Base-by-base conservation (phyloP, 2,329 filamentous ascomycete genomes). In the Hypoxylon sp. region DNA sequence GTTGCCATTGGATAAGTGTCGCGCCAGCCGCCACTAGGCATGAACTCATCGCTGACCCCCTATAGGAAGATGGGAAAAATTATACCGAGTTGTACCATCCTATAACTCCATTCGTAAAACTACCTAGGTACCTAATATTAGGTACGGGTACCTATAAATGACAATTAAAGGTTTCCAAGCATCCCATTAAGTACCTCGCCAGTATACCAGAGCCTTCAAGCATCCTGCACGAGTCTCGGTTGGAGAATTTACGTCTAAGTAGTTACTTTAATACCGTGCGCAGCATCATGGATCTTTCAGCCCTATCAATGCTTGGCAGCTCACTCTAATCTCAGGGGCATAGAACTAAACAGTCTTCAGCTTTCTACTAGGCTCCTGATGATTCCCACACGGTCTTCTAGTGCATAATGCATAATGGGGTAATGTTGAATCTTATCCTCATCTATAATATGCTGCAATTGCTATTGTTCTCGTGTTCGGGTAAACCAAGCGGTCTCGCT, bases 231-330 rank as follows among this genome's bases (percentile, higher is more conserved):
- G n/a, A n/a, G n/a, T n/a, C n/a, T n/a, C n/a, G 5, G 4, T 19
- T 16, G 34, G 34, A 16, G 8, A 39, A 19, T 39, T 3, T 39
- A 8, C 11, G 11, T 4, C 30, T 34, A 34, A 34, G 9, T 5
- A 34, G 9, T 34, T 14, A 14, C 30, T 12, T 34, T 34, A 9
- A 41, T 19, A 34, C 4, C 14, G 16, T 2, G 12, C 12, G 16
- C 2, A 50, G 8, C 27, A 11, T 34, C 29, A n/a, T 3, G 47
- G 27, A 14, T 12, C 41, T 27, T 27, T 61, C 59, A 62, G 59
- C 59, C 59, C 45, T 56, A 56, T 45, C 11, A 6, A 43, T 50
- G 19, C 51, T 56, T 56, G 34, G 51, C 45, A 27, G 14, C n/a
- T 29, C 16, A 12, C n/a, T 29, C 16, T 34, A 14, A n/a, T n/a